These are phyloP conservation scores for Lactifluus volemus DNA, from an alignment of 768 basidiomycete species.

Conservation along the genomic window DNA sequence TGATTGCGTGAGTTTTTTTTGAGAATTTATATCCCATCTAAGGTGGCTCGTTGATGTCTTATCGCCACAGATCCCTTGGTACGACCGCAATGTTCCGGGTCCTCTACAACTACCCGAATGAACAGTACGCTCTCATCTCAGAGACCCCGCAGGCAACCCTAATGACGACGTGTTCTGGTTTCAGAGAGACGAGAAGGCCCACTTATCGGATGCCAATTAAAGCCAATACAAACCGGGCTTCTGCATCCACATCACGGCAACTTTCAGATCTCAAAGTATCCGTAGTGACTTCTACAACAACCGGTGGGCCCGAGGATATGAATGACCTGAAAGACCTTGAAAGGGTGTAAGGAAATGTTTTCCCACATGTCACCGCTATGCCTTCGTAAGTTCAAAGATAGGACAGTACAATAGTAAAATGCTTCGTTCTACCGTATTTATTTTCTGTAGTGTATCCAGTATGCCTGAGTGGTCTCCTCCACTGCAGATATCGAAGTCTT, in stretches of 20 bases:
- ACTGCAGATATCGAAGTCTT: no score
- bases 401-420: background rate
- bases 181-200: background rate
- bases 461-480: no score
- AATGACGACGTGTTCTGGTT: background rate
- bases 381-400: background rate
- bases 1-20: constrained; percentile 1
- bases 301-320: background rate
- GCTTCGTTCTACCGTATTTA: background rate
- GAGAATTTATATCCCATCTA: background rate
- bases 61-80: background rate
- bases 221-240: background rate
- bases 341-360: background rate
- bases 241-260: background rate
- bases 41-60: background rate
- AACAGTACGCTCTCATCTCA: background rate
- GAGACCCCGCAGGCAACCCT: background rate
- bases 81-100: constrained; percentile 1
- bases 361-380: background rate
- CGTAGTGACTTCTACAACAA: background rate
- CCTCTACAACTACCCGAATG: background rate
- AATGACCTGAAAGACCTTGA: background rate
- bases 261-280: background rate
- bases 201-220: background rate
- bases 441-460: no score